Conservation (phyloP, 768 basidiomycete species). For the Lactarius deliciosus region DNA sequence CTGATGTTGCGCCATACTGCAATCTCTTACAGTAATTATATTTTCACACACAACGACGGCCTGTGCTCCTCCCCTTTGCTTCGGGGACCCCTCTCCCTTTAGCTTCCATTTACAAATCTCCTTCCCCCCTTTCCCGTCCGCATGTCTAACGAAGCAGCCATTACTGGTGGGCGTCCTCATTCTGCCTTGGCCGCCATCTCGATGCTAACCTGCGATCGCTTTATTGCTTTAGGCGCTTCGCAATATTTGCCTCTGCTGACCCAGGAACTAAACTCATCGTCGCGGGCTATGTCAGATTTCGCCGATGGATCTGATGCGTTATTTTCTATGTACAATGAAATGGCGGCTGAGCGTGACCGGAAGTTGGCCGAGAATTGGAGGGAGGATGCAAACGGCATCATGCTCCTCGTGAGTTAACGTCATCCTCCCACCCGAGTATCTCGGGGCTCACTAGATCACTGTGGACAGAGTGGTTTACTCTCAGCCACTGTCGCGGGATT, state of each 20-base stretch:
- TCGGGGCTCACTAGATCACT: neutral
- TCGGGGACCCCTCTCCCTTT: no score
- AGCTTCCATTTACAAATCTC: neutral
- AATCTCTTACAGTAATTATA: neutral
- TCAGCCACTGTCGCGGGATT: constrained; percentile 10
- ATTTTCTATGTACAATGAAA: constrained; percentile 19
- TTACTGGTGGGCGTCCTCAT: neutral
- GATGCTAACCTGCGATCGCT: neutral
- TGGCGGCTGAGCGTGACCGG: constrained; percentile 3
- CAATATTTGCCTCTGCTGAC: constrained; percentile 3
- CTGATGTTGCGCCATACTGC: neutral
- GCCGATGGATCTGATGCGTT: constrained; percentile 8
- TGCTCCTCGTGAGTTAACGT: constrained; percentile 1
- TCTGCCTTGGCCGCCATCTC: neutral
- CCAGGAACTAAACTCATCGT: neutral
- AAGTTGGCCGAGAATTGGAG: constrained; percentile 19
- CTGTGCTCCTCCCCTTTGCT: neutral
- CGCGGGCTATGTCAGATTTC: neutral
- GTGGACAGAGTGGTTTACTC: constrained; percentile 11
- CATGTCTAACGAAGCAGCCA: neutral
- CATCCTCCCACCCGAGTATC: neutral
- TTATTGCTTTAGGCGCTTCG: neutral
- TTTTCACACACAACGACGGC: neutral
- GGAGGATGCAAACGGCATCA: constrained; percentile 12
- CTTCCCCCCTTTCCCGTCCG: neutral